Percentiles rank a stretch among this genome's conserved stretches.
Evolutionary conservation across 202 grass and related monocot species (phyloP).

Genomic region (Panicum hallii): DNA sequence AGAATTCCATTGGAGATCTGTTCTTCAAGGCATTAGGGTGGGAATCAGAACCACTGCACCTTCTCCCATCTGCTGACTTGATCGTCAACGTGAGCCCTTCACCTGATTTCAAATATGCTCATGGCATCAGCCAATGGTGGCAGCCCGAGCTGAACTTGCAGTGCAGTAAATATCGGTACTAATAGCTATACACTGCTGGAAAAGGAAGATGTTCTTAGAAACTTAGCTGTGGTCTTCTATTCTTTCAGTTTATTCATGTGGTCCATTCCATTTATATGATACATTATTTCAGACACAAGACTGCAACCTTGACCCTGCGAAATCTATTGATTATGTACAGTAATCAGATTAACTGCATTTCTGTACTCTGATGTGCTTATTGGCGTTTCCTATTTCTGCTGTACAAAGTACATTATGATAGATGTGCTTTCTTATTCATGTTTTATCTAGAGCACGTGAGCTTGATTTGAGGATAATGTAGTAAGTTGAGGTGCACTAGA

Average conservation of each 20-base stretch:
- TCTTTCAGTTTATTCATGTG: conserved; percentile 30
- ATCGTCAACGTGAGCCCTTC: conserved; percentile 69
- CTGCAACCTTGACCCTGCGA: neutral
- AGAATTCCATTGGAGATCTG: conserved; percentile 82
- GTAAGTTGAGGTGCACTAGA: no score
- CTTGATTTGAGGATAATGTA: no score
- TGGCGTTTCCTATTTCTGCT: neutral
- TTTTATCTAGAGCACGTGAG: neutral
- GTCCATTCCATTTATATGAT: conserved; percentile 9
- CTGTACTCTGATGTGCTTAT: neutral
- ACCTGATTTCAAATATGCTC: conserved; percentile 76
- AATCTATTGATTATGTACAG: conserved; percentile 17
- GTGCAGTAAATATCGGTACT: conserved; percentile 69
- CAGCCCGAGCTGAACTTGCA: conserved; percentile 65
- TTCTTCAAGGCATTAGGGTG: conserved; percentile 79
- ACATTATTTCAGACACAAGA: conserved; percentile 38
- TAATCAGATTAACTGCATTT: neutral
- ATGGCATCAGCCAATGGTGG: conserved; percentile 98
- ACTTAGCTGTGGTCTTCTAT: neutral
- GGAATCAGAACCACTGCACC: conserved; percentile 91
- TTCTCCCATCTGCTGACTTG: conserved; percentile 91
- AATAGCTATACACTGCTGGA: conserved; percentile 30
- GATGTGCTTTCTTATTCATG: neutral
- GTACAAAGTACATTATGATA: neutral
- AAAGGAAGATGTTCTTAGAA: conserved; percentile 15